phyloP scores from a whole-genome alignment of 2,329 filamentous ascomycete species.

The Sarocladium oryzae region DNA sequence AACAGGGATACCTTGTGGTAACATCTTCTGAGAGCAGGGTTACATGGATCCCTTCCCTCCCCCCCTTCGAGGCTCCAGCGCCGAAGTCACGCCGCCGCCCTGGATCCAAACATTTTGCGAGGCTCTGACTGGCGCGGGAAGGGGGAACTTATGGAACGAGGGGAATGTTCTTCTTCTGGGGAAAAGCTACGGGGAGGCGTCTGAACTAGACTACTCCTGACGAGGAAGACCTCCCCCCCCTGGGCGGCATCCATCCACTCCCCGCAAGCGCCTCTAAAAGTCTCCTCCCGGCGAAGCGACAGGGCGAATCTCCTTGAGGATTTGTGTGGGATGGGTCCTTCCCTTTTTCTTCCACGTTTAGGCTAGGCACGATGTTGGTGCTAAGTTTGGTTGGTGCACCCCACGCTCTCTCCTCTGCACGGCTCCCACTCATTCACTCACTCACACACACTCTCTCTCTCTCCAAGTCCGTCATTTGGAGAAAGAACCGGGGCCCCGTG shows the following conservation, averaged over 20 bases:
- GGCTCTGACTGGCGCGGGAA: conserved; percentile 8
- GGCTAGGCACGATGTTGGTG: too few species aligned
- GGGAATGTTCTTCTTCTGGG: conserved; percentile 10
- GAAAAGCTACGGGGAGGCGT: conserved; percentile 6
- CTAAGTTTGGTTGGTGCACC: too few species aligned
- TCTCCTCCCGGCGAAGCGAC: too few species aligned
- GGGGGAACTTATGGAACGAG: conserved; percentile 9
- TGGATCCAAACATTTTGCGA: conserved; percentile 1
- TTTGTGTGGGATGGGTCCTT: too few species aligned
- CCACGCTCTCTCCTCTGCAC: too few species aligned
- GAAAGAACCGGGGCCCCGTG: neutral
- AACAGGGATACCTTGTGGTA: neutral
- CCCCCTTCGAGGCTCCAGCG: neutral
- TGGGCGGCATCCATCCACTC: too few species aligned
- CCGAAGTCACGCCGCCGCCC: conserved; percentile 8
- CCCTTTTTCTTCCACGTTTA: too few species aligned
- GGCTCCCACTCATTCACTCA: too few species aligned
- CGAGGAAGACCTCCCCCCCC: too few species aligned
- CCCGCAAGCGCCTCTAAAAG: too few species aligned
- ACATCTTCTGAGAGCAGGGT: neutral
- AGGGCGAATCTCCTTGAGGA: too few species aligned
- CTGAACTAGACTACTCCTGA: neutral
- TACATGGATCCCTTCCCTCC: neutral
- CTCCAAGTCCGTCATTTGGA: neutral
- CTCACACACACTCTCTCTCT: neutral